phyloP scores from a whole-genome alignment of 352 stramenopile genomes.

The Blastocystis hominis region DNA sequence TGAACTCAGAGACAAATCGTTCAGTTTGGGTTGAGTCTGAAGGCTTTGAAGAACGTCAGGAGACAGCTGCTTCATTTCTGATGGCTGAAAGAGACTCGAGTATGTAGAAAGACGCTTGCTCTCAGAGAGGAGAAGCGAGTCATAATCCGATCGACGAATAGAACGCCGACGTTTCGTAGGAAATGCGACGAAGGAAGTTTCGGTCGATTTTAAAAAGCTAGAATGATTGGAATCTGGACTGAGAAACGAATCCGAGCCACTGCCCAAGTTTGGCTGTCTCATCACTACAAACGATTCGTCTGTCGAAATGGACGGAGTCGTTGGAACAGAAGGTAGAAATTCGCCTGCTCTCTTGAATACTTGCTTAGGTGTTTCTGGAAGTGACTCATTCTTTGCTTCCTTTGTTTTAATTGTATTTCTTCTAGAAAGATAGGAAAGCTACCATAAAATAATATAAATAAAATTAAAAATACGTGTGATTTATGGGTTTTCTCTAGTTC shows the following conservation, averaged over 20 bases:
- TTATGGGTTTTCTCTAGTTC: slow-evolving; percentile 11
- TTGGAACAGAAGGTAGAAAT: background rate
- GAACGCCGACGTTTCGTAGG: background rate
- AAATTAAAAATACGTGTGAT: background rate
- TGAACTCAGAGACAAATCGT: background rate
- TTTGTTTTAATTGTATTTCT: background rate
- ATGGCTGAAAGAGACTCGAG: background rate
- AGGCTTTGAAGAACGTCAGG: background rate
- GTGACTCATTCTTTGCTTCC: background rate
- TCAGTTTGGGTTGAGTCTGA: background rate
- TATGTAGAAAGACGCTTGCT: background rate
- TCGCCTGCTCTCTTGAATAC: background rate
- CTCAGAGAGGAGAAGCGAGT: background rate
- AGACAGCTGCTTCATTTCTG: background rate
- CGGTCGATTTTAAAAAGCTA: slow-evolving; percentile 3
- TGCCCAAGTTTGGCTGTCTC: background rate
- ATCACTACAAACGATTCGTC: background rate
- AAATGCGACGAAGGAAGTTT: background rate
- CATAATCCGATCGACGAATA: slow-evolving; percentile 4
- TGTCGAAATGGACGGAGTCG: background rate
- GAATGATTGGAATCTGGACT: background rate
- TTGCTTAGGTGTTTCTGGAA: background rate
- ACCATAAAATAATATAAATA: background rate
- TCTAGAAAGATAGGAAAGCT: background rate
- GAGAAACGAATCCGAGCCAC: background rate